Base-by-base conservation (phyloP, 345 rosid species). In the Eutrema japonicum region DNA sequence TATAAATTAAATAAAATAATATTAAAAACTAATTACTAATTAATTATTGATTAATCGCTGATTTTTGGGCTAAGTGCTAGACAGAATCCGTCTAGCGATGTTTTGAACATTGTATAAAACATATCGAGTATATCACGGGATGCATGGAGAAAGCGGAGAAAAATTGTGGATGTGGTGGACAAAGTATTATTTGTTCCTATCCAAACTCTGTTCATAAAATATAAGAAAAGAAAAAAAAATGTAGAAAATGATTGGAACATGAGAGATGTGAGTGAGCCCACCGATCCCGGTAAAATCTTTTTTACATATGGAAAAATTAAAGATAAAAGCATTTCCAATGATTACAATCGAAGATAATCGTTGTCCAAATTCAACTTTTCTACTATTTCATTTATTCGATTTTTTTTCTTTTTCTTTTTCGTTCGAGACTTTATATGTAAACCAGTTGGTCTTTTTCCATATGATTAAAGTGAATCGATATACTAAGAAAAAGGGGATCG, bases 381-480 rank as follows among this genome's bases (percentile, higher is more conserved):
- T 18, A 53, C 58, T 52, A 52, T 52, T 32, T 36, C 10, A 66
- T 58, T 8, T 53, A 45, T 46, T 37, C 38, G 52, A 62, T 62
- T 62, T 36, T 6, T 10, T 22, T 56, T 14, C 46, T 42, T 42
- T 32, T 32, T 32, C 5, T 5, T 1, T 22, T 22, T 22, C 26
- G 26, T 22, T 40, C 27, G 16, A 65, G 16, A 65, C 72, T 66
- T 47, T 74, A 53, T 13, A 18, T 18, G 22, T 18, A 18, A 73
- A 54, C 58, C 41, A 69, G 75, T 69, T 76, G 65, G 75, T 76
- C 74, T 76, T 69, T 69, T 54, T 76, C 65, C 52, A 46, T 69
- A 75, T 75, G 74, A 68, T 68, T 75, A 75, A 68, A 61, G 79
- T 75, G 54, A 48, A 68, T 61, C 37, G 46, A 40, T 22, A 58